A percentile compares a stretch with the other conserved stretches of the same genome.
Evolutionary conservation across 108 stramenopile genomes (phyloP).

Genomic region (Nitzschia putrida): DNA sequence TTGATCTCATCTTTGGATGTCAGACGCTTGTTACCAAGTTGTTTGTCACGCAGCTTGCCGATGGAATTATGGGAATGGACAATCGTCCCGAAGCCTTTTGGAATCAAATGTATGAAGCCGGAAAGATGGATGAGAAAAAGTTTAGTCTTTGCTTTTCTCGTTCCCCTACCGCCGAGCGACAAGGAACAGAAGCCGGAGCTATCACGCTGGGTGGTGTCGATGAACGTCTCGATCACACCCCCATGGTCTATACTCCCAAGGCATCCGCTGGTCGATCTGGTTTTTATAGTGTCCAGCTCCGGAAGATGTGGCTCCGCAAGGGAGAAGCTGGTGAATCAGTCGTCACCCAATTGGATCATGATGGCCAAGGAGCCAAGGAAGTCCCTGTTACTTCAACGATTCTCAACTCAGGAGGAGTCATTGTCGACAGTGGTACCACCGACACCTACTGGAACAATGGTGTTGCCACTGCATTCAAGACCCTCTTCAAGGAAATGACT

Average conservation of each 20-base stretch:
- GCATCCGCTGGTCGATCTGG: constrained; percentile 35
- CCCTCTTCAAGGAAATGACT: constrained; percentile 25
- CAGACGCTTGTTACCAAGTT: constrained; percentile 81
- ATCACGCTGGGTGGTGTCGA: constrained; percentile 91
- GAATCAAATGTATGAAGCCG: constrained; percentile 59
- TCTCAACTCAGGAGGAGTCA: constrained; percentile 50
- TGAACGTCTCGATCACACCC: constrained; percentile 50
- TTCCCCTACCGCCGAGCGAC: constrained; percentile 34
- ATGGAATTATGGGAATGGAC: constrained; percentile 91
- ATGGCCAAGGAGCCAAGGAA: constrained; percentile 5
- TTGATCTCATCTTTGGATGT: constrained; percentile 90
- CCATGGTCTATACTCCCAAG: constrained; percentile 69
- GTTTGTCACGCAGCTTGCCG: constrained; percentile 86
- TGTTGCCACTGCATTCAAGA: constrained; percentile 24
- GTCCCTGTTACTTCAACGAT: constrained; percentile 19
- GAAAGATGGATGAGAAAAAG: constrained; percentile 34
- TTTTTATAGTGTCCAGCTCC: constrained; percentile 77
- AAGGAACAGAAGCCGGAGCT: constrained; percentile 67
- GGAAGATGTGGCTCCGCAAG: constrained; percentile 59
- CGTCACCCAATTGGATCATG: neutral
- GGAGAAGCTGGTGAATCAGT: constrained; percentile 46
- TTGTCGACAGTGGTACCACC: constrained; percentile 89
- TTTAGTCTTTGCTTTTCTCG: constrained; percentile 70
- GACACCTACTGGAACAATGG: constrained; percentile 70
- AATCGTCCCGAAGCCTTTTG: constrained; percentile 47